Base-by-base conservation (phyloP, 257 asterid species). In the Leonotis leonurus region DNA sequence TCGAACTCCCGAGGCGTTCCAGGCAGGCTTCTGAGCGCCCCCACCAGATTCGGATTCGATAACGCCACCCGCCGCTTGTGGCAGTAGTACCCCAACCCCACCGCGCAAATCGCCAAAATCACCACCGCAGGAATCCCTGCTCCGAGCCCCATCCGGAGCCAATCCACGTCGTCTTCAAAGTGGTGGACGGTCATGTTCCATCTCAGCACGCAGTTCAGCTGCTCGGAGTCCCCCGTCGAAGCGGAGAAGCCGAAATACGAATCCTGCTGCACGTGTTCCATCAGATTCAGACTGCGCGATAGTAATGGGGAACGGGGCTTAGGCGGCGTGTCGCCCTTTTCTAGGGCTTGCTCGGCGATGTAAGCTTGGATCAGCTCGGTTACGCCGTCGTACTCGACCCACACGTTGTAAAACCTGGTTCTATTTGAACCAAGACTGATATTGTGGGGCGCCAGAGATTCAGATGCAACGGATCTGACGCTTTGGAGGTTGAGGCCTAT, bases 181-280 rank as follows among this genome's bases (percentile, higher is more conserved):
- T 80, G 67, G 3, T 72, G 41, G 4, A 89, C 84, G 0, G 98
- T 92, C 2, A 92, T 32, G 21, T 83, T 86, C 99, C 99, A 92
- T 26, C 96, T 71, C 80, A 72, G 35, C 20, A 92, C 78, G 18
- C 97, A 83, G 83, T 92, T 92, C 41, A 89, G 60, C 67, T 92
- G 74, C 9, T 11, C 14, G n/a, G 29, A 2, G 11, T 50, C 59
- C 50, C 99, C 99, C 1, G 97, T 92, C 0, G 99, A 89, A 2
- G 80, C 99, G 13, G 95, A 51, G 69, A 92, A 92, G 1, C 99
- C 99, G 48, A 92, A 85, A 54, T 83, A 89, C 0, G 97, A 92
- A 6, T 73, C 8, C 77, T 80, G 88, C 43, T 74, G 65, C 33
- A 92, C 77, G 57, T 64, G 33, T 0, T 64, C 46, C 43, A 57